Evolutionary conservation across 2,329 filamentous ascomycete genomes (phyloP).

Genomic region (Pseudogymnoascus sp.): DNA sequence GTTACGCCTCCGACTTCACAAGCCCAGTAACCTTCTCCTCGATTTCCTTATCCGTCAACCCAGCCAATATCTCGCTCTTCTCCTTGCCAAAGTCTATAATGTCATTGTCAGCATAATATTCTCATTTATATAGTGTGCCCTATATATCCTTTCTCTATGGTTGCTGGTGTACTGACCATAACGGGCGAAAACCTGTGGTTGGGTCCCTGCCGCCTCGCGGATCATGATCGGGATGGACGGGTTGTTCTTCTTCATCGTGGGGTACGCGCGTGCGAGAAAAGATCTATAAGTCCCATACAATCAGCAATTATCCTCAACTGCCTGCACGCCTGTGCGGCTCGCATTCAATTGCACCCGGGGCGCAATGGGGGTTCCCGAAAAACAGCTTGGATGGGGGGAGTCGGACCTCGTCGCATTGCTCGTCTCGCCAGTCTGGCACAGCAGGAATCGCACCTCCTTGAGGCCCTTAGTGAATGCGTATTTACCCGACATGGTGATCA

Average conservation of each 20-base stretch:
- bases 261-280: slow-evolving; percentile 86
- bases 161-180: slow-evolving; percentile 54
- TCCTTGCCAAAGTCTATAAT: slow-evolving; percentile 56
- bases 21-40: slow-evolving; percentile 57
- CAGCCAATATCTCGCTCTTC: slow-evolving; percentile 53
- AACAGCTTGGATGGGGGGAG: not conserved
- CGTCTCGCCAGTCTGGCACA: slow-evolving; percentile 89
- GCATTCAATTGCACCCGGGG: not conserved
- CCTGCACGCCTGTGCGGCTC: not conserved
- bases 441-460: slow-evolving; percentile 93
- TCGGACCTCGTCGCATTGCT: slow-evolving; percentile 80
- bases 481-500: slow-evolving; percentile 69
- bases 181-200: slow-evolving; percentile 83
- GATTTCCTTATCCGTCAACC: slow-evolving; percentile 61
- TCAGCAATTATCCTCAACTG: not conserved
- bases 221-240: slow-evolving; percentile 88
- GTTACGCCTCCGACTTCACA: slow-evolving; percentile 41
- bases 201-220: slow-evolving; percentile 77
- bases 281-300: slow-evolving; percentile 44
- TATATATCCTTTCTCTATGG: not conserved
- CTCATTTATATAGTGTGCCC: not conserved
- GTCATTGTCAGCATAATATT: slow-evolving; percentile 15
- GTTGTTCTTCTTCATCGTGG: slow-evolving; percentile 99
- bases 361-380: not conserved
- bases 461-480: slow-evolving; percentile 83